These are phyloP conservation scores for Symbiodinium natans DNA, from an alignment of 73 alveolate species.

Conservation along the genomic window DNA sequence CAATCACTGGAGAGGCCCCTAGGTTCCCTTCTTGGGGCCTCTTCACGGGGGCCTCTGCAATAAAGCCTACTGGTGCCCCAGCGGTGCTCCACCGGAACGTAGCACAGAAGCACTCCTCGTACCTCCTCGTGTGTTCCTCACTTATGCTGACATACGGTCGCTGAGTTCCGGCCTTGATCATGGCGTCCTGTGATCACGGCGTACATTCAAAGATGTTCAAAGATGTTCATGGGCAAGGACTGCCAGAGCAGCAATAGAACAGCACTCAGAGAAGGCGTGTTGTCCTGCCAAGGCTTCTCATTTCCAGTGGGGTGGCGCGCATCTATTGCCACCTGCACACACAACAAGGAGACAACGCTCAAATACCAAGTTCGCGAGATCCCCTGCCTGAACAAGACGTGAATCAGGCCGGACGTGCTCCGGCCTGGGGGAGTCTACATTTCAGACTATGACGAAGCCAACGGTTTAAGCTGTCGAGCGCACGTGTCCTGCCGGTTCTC, in stretches of 20 bases:
- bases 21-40: background rate
- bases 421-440: background rate
- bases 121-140: no score
- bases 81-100: no score
- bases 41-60: background rate
- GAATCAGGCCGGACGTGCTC: conserved; percentile 51
- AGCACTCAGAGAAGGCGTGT: no score
- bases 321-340: background rate
- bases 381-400: conserved; percentile 33
- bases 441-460: background rate
- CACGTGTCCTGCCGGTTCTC: conserved; percentile 84
- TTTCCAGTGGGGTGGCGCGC: conserved; percentile 42
- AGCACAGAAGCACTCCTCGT: no score
- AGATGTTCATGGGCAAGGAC: background rate
- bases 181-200: no score
- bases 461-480: background rate
- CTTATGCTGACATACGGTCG: no score
- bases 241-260: no score
- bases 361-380: background rate
- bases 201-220: no score
- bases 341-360: background rate
- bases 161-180: background rate
- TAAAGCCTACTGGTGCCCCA: no score
- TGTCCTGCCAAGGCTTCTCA: conserved; percentile 86
- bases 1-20: no score